Percentiles rank a stretch among this genome's conserved stretches.
Conservation (phyloP, 75 land plant genomes). For the Pinus albicaulis region DNA sequence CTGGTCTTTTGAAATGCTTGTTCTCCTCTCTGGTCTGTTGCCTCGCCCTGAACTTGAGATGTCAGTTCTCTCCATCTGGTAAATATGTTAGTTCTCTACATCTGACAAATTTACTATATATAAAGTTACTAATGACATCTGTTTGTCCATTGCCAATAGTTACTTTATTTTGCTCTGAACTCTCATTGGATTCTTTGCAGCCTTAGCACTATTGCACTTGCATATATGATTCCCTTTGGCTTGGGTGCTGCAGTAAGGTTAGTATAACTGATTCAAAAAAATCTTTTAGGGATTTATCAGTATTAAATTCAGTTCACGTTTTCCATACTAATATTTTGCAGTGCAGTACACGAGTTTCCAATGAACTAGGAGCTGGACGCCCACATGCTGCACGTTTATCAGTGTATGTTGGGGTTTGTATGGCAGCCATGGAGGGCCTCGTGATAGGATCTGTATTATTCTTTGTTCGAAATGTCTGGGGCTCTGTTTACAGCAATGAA, state of each 20-base stretch:
- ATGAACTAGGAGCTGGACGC: slow-evolving; percentile 72
- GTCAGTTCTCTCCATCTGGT: slow-evolving; percentile 61
- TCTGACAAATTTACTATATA: slow-evolving; percentile 22
- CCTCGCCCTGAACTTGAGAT: slow-evolving; percentile 78
- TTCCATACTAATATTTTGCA: background rate
- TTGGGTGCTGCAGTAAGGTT: slow-evolving; percentile 53
- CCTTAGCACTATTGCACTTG: slow-evolving; percentile 29
- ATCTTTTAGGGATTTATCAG: background rate
- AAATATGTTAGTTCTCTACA: background rate
- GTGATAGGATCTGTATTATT: slow-evolving; percentile 27
- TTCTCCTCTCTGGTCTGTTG: slow-evolving; percentile 66
- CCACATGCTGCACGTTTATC: slow-evolving; percentile 47
- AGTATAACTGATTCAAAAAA: background rate
- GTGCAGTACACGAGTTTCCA: slow-evolving; percentile 63
- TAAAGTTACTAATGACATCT: slow-evolving; percentile 7
- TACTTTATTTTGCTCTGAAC: background rate
- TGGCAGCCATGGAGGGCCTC: slow-evolving; percentile 42
- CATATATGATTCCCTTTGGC: slow-evolving; percentile 58
- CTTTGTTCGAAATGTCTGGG: slow-evolving; percentile 52
- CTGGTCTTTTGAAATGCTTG: slow-evolving; percentile 68
- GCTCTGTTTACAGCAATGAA: slow-evolving; percentile 65
- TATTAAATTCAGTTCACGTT: background rate
- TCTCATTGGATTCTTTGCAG: slow-evolving; percentile 15
- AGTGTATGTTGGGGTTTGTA: slow-evolving; percentile 22
- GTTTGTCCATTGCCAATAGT: background rate